phyloP scores from a whole-genome alignment of 1,284 basidiomycete genomes.

The Coniophora puteana region DNA sequence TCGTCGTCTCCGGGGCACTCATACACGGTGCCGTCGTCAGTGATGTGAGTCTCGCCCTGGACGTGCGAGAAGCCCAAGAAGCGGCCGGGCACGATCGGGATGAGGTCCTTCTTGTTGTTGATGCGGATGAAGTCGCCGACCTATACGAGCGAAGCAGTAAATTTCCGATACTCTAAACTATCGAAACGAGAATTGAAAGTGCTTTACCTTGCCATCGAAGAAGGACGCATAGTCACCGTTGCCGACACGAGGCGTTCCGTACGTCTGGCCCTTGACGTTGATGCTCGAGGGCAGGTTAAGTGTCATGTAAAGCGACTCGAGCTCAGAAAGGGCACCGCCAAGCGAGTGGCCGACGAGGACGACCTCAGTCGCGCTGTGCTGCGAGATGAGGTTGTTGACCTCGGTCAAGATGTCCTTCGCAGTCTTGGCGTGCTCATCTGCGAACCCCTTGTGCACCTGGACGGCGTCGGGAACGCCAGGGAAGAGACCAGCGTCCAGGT shows the following conservation, averaged over 20 bases:
- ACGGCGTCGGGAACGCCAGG: conserved; percentile 28
- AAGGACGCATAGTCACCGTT: conserved; percentile 24
- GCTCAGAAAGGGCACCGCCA: conserved; percentile 52
- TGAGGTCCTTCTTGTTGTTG: conserved; percentile 41
- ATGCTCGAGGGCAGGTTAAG: conserved; percentile 41
- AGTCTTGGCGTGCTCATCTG: conserved; percentile 29
- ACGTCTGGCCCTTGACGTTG: conserved; percentile 42
- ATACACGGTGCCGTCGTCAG: conserved; percentile 27
- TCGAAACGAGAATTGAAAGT: conserved; percentile 24
- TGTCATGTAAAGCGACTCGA: conserved; percentile 47
- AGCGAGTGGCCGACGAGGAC: conserved; percentile 48
- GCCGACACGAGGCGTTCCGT: conserved; percentile 43
- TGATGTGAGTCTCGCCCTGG: conserved; percentile 37
- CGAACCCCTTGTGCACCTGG: conserved; percentile 33
- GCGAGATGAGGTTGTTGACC: conserved; percentile 31
- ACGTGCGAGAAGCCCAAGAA: conserved; percentile 43
- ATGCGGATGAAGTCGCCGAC: conserved; percentile 43
- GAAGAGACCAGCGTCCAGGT: conserved; percentile 30
- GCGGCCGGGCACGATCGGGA: conserved; percentile 45
- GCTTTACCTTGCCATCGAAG: conserved; percentile 27
- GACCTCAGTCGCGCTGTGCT: conserved; percentile 32
- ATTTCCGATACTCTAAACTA: neutral
- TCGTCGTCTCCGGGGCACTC: conserved; percentile 44
- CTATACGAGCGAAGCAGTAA: conserved; percentile 14
- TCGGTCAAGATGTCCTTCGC: conserved; percentile 36